Base-by-base conservation (phyloP, 2,329 filamentous ascomycete genomes). In the Colletotrichum cuscutae region DNA sequence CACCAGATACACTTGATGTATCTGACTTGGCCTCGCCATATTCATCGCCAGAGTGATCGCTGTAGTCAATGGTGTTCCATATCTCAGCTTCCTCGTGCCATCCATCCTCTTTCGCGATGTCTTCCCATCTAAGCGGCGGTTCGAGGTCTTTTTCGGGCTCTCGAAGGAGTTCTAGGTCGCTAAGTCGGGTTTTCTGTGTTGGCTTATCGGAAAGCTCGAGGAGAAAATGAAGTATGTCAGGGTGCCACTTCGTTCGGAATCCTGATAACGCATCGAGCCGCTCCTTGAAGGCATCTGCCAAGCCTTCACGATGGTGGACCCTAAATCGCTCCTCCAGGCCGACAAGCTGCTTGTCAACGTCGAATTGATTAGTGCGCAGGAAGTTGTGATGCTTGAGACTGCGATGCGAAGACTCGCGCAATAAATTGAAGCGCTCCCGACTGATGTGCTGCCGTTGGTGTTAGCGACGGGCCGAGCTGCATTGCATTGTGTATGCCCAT, bases 321-420 rank as follows among this genome's bases (percentile, higher is more conserved):
- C 91, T 89, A 77, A 98, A 97, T 77, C 96, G 95, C 83, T 98
- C 97, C 76, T 95, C 92, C 3, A 98, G 86, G 1, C 94, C 94
- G 61, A 90, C 86, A 2, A 96, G 85, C 46, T 87, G 88, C 49
- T 88, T 87, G 52, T 88, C 84, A 24, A 95, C 89, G 57, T 93
- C 91, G 78, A 95, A 95, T 76, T 94, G 93, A 78, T 96, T 94
- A 1, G 92, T 94, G 49, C 92, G 89, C 42, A 89, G 84, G 79
- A 89, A 90, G 59, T 82, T 88, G 76, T 91, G 86, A 37, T 87
- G 82, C 62, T 87, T 88, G 46, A 93, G 80, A 59, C 79, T 85
- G 35, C 86, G 86, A 35, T 91, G 77, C 46, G 86, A 84, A 28
- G 82, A 83, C 65, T 92, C 88, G 68, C 84, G 86, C 26, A 84